Base-by-base conservation (phyloP, 306 rosid genomes). In the Luffa aegyptiaca region DNA sequence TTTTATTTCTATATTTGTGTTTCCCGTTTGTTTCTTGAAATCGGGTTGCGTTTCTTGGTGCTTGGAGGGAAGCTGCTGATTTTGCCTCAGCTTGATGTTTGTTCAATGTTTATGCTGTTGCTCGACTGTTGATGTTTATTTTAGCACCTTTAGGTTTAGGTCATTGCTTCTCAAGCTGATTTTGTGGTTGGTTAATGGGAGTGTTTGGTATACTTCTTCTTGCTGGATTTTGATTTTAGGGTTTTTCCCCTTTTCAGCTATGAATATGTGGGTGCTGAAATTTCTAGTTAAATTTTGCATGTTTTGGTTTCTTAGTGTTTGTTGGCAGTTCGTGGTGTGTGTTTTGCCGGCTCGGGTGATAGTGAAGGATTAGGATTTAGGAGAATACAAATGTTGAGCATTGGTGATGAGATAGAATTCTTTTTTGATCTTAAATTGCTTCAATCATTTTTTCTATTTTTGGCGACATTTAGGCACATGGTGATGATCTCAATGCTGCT, bases 401-500 rank as follows among this genome's bases (percentile, higher is more conserved):
- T 36, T 46, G 56, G 10, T 49, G 75, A 13, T n/a, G 64, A 46
- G 75, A 20, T 56, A 20, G 16, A 63, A 46, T 69, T 69, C 48
- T 44, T 42, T 75, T 72, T 17, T 36, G 68, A 17, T 52, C 26
- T 59, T 63, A 16, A 36, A 46, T 83, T 17, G 20, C 45, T 83
- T 13, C 53, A 9, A 77, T 73, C 69, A 46, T 7, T 39, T 81
- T 14, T 17, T 37, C n/a, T 26, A 26, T 42, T 59, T 84, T 81
- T 61, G 76, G 59, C 53, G 16, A 58, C 78, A 83, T 62, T 70
- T 81, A 95, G 99, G 98, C 87, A 81, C 92, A 89, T 80, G 92
- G 89, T n/a, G 93, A 90, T 11, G 84, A 93, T 87, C 92, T 95
- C 86, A 91, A 88, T 82, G 90, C 85, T 79, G 99, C 99, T 21